Percentiles rank a stretch among this genome's conserved stretches.
These are phyloP conservation scores for Leccinum pallidistipes DNA, from an alignment of 1,284 basidiomycete species.

Conservation along the genomic window DNA sequence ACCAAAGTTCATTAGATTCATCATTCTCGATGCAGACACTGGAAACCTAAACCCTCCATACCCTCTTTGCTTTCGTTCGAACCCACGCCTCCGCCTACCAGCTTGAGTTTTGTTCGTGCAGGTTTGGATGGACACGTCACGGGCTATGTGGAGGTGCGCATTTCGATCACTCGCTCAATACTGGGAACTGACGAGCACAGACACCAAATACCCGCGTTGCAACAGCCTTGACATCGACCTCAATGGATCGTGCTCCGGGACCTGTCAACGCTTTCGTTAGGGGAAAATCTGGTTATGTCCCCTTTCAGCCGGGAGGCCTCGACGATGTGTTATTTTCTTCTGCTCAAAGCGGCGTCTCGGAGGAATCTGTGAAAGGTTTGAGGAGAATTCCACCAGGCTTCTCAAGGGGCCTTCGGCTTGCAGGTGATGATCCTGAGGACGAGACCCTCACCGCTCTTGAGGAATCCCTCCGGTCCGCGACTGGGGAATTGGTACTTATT, in stretches of 20 bases:
- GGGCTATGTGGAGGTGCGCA: constrained; percentile 72
- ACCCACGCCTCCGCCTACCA: constrained; percentile 78
- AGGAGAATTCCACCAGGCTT: constrained; percentile 65
- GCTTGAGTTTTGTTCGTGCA: constrained; percentile 71
- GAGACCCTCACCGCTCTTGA: constrained; percentile 44
- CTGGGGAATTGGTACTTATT: constrained; percentile 16
- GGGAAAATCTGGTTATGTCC: constrained; percentile 90
- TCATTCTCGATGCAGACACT: constrained; percentile 51
- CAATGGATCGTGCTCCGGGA: constrained; percentile 81
- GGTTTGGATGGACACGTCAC: constrained; percentile 81
- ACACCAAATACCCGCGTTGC: constrained; percentile 48
- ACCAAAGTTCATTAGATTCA: constrained; percentile 21
- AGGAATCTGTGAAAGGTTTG: constrained; percentile 46
- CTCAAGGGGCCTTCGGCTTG: constrained; percentile 53
- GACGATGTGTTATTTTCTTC: constrained; percentile 53
- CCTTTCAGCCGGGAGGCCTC: constrained; percentile 90
- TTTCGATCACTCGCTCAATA: not conserved
- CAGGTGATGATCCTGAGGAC: constrained; percentile 54
- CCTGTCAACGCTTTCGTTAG: constrained; percentile 82
- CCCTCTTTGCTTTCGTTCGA: constrained; percentile 61
- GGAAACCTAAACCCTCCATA: constrained; percentile 61
- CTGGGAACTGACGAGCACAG: constrained; percentile 36
- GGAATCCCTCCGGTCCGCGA: constrained; percentile 15
- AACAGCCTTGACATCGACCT: constrained; percentile 76
- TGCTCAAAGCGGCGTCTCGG: constrained; percentile 35